A percentile compares a stretch with the other conserved stretches of the same genome.
Evolutionary conservation across 2,329 filamentous ascomycete species (phyloP).

Genomic region (Sclerotinia spermophila): DNA sequence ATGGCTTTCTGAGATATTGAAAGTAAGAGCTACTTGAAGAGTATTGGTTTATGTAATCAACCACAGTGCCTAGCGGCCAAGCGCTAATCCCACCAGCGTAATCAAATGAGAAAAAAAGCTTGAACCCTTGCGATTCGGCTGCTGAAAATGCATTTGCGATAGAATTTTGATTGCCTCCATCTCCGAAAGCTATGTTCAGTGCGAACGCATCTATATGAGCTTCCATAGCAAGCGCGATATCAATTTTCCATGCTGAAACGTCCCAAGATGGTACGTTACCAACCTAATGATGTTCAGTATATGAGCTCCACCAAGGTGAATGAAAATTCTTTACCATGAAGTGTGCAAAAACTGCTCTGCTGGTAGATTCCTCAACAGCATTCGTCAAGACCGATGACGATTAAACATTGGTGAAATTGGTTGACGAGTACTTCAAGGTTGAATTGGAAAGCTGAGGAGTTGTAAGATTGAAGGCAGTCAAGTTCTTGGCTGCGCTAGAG

Average conservation of each 20-base stretch:
- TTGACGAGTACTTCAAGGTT: too few species aligned
- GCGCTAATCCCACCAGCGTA: constrained; percentile 27
- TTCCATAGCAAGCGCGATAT: background rate
- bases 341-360: background rate
- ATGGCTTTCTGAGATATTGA: background rate
- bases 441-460: too few species aligned
- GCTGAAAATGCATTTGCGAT: constrained; percentile 33
- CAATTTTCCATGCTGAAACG: background rate
- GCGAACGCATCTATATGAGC: constrained; percentile 36
- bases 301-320: too few species aligned
- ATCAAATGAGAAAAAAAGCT: constrained; percentile 38
- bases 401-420: too few species aligned
- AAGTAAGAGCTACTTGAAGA: background rate
- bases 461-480: too few species aligned
- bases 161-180: constrained; percentile 32
- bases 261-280: background rate
- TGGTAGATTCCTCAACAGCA: too few species aligned
- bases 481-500: too few species aligned
- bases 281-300: too few species aligned
- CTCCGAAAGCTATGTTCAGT: constrained; percentile 34
- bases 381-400: too few species aligned
- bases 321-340: background rate
- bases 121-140: constrained; percentile 29
- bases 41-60: background rate
- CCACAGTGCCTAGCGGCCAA: constrained; percentile 11